Conservation (phyloP, 331 rosid genomes). For the Spiraea crenata region DNA sequence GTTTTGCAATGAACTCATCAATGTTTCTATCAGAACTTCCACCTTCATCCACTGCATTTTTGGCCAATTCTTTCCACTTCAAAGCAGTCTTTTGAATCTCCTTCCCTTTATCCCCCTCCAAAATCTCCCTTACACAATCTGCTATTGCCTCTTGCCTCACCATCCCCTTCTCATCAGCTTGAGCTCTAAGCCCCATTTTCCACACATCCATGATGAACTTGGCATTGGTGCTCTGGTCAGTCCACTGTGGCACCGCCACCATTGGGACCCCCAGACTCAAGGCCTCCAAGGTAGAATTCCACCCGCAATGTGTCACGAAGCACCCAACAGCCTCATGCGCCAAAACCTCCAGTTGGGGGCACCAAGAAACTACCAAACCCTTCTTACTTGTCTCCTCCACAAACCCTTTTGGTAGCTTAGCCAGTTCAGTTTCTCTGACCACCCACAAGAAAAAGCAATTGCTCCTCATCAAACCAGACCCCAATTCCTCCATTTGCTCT, state of each 20-base stretch:
- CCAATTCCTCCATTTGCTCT: slow-evolving; percentile 42
- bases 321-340: slow-evolving; percentile 47
- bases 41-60: slow-evolving; percentile 19
- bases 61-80: slow-evolving; percentile 33
- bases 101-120: slow-evolving; percentile 31
- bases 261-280: slow-evolving; percentile 44
- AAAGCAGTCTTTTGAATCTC: slow-evolving; percentile 30
- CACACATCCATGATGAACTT: slow-evolving; percentile 40
- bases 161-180: slow-evolving; percentile 21
- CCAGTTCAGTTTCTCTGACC: slow-evolving; percentile 28
- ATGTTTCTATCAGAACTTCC: slow-evolving; percentile 35
- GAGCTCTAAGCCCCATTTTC: slow-evolving; percentile 39
- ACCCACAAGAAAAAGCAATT: slow-evolving; percentile 49
- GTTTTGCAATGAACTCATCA: slow-evolving; percentile 10
- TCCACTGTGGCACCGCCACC: slow-evolving; percentile 39
- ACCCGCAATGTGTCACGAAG: slow-evolving; percentile 49
- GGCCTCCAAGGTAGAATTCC: slow-evolving; percentile 38
- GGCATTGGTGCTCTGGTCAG: slow-evolving; percentile 46
- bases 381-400: slow-evolving; percentile 18
- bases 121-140: slow-evolving; percentile 26
- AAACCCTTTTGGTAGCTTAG: slow-evolving; percentile 27
- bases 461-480: slow-evolving; percentile 31
- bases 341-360: slow-evolving; percentile 47
- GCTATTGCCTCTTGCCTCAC: slow-evolving; percentile 27
- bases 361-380: slow-evolving; percentile 51